phyloP scores from a whole-genome alignment of 768 basidiomycete genomes.

The Auriculariales sp. region DNA sequence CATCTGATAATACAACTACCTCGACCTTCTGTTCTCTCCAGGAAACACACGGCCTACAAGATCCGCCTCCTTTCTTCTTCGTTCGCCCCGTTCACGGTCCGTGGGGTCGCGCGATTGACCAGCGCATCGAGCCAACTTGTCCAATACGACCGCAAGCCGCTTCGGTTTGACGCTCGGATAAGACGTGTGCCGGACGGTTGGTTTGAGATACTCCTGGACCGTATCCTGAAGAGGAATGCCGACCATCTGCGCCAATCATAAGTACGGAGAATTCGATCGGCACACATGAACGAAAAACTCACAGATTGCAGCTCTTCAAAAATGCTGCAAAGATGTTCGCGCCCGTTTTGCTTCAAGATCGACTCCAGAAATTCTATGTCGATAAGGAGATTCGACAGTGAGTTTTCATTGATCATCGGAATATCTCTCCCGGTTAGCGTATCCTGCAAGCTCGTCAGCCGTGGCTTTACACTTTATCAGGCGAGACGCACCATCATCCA shows the following conservation, averaged over 20 bases:
- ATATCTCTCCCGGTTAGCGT: conserved; percentile 68
- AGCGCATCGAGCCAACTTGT: conserved; percentile 64
- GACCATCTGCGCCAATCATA: conserved; percentile 19
- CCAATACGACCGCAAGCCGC: conserved; percentile 55
- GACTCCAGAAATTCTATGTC: conserved; percentile 83
- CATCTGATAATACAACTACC: too few relatives aligned
- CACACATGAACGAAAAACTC: conserved; percentile 14
- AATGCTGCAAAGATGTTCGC: conserved; percentile 49
- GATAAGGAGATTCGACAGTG: conserved; percentile 68
- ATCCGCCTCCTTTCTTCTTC: conserved; percentile 63
- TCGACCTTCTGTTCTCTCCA: conserved; percentile 48
- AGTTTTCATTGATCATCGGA: conserved; percentile 74
- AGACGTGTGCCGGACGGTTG: conserved; percentile 49
- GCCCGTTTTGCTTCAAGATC: conserved; percentile 65
- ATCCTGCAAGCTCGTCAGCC: conserved; percentile 28
- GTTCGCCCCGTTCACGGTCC: conserved; percentile 54
- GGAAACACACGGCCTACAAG: conserved; percentile 60
- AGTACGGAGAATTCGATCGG: neutral
- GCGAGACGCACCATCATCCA: conserved; percentile 62
- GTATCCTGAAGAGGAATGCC: conserved; percentile 59
- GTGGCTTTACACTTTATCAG: neutral
- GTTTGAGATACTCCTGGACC: conserved; percentile 68
- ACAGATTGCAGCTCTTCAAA: conserved; percentile 75
- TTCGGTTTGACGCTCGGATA: conserved; percentile 57
- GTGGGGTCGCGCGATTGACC: conserved; percentile 40